Percentiles rank a stretch among this genome's conserved stretches.
These are phyloP conservation scores for Fusarium praegraminearum DNA, from an alignment of 2,329 filamentous ascomycete genomes.

Conservation along the genomic window DNA sequence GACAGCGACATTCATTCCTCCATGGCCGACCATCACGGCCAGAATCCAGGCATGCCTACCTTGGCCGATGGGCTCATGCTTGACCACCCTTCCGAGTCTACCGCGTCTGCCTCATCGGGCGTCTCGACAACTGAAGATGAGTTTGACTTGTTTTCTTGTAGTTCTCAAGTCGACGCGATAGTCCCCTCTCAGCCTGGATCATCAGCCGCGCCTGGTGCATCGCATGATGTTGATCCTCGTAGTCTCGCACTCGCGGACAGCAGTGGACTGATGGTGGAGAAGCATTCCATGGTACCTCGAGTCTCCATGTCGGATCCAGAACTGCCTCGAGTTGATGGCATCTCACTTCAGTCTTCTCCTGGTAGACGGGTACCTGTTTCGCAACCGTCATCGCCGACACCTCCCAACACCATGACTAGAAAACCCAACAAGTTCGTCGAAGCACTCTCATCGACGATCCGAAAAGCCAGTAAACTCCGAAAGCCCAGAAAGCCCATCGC, in stretches of 20 bases:
- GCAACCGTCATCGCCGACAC: constrained; percentile 51
- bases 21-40: constrained; percentile 38
- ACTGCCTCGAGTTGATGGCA: constrained; percentile 61
- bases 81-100: constrained; percentile 49
- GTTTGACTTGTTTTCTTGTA: constrained; percentile 53
- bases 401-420: constrained; percentile 48
- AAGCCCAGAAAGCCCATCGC: constrained; percentile 46
- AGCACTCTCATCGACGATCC: constrained; percentile 57
- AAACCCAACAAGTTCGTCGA: constrained; percentile 57
- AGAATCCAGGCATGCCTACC: constrained; percentile 42
- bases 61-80: constrained; percentile 49
- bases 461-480: constrained; percentile 55
- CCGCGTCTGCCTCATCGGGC: constrained; percentile 52
- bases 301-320: constrained; percentile 62
- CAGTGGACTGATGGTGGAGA: constrained; percentile 32
- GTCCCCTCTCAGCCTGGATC: constrained; percentile 42
- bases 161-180: constrained; percentile 48
- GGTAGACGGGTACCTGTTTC: constrained; percentile 48
- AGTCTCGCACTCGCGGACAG: constrained; percentile 43
- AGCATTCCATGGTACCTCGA: constrained; percentile 46
- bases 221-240: constrained; percentile 50
- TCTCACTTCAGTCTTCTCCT: constrained; percentile 57
- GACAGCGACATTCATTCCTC: constrained; percentile 47
- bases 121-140: constrained; percentile 53
- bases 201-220: constrained; percentile 21